Evolutionary conservation across 352 stramenopile species (phyloP), one percentile per base, ranked within the genome.

Genomic region (Globisporangium splendens): DNA sequence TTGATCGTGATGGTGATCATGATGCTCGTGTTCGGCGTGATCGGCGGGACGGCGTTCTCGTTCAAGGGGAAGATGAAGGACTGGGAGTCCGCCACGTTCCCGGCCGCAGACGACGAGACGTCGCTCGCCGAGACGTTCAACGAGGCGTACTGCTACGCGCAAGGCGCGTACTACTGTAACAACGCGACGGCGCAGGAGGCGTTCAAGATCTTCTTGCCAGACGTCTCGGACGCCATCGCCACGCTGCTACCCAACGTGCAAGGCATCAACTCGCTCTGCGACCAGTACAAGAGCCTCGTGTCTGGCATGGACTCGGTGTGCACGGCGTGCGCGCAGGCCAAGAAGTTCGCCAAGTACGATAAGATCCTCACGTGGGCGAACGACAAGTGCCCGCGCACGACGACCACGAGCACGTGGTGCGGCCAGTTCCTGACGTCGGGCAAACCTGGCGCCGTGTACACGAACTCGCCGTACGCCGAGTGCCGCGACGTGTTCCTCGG

Each of bases 131-230:
- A 63, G 43, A 85, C 78, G 14, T 93, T 95, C 44, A 92, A 92
- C 50, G 65, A 93, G 52, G 70, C 83, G 49, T 95, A 95, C 62
- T 95, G 86, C 70, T 95, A 89, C 59, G 81, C 82, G 0, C 82
- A 93, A 46, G 83, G 83, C 22, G 86, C 85, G 46, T 91, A 88
- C 61, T 88, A 85, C 49, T 95, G 86, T 66, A 95, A 92, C 66
- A 82, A 85, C 39, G 83, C 83, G 28, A 86, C 70, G n/a, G 70
- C 79, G 1, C 56, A 70, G 35, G 75, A 88, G 35, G 59, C 81
- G 8, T 72, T 88, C 51, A 53, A 72, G 38, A 75, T 82, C 8
- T 95, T 95, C 47, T 64, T 89, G 49, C 79, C 86, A 0, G 72
- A 70, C 14, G 70, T 79, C 7, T 72, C 69, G 4, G 61, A 67